phyloP scores from a whole-genome alignment of 345 rosid species.

The Corymbia maculata region DNA sequence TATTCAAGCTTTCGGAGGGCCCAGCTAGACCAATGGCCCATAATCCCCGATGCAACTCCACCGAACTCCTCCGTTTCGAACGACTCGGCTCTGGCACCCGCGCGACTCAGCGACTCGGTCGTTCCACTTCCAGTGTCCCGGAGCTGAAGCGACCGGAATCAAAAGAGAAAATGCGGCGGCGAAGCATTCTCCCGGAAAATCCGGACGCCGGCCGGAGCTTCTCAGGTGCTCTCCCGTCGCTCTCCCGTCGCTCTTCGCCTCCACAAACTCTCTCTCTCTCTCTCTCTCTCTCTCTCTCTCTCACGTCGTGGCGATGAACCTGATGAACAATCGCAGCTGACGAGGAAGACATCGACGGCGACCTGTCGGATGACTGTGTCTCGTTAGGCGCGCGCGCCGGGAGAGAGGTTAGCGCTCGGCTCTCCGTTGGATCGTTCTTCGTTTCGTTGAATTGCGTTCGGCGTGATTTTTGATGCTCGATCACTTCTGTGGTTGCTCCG shows the following conservation, averaged over 20 bases:
- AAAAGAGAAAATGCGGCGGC: conserved; percentile 46
- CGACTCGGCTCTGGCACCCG: background rate
- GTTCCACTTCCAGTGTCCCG: background rate
- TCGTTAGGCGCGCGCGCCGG: conserved; percentile 15
- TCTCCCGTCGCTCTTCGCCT: background rate
- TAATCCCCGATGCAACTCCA: background rate
- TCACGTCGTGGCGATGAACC: background rate
- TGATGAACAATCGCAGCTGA: conserved; percentile 15
- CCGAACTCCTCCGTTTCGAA: background rate
- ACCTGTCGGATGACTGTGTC: conserved; percentile 22
- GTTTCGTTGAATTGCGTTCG: background rate
- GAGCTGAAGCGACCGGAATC: background rate
- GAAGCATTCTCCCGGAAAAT: conserved; percentile 21
- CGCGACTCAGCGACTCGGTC: background rate
- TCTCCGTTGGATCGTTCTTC: background rate
- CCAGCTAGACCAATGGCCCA: background rate
- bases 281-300: background rate
- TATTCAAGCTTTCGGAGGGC: background rate
- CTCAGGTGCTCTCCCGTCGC: conserved; percentile 41
- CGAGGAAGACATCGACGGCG: conserved; percentile 37
- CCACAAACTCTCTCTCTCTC: background rate
- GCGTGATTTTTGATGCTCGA: background rate
- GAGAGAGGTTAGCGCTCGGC: conserved; percentile 25
- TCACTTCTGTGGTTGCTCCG: background rate
- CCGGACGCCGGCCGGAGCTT: conserved; percentile 59